phyloP scores from a whole-genome alignment of 2,329 filamentous ascomycete species.

The Aspergillus flavus region DNA sequence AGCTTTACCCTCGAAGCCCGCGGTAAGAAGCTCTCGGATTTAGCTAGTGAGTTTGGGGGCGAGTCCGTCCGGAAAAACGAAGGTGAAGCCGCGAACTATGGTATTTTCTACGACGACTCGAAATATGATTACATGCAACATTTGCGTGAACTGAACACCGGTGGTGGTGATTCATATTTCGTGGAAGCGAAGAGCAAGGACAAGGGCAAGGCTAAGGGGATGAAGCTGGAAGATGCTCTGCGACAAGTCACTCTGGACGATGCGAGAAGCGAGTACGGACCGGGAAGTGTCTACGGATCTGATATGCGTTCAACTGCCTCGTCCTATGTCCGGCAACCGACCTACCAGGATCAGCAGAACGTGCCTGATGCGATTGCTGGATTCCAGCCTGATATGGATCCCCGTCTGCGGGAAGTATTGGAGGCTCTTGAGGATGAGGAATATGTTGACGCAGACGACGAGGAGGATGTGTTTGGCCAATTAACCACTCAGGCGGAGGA shows the following conservation, averaged over 20 bases:
- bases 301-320: slow-evolving; percentile 55
- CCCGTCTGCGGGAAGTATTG: slow-evolving; percentile 82
- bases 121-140: slow-evolving; percentile 99
- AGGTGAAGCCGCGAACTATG: slow-evolving; percentile 91
- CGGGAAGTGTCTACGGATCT: slow-evolving; percentile 40
- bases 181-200: slow-evolving; percentile 70
- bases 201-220: slow-evolving; percentile 62
- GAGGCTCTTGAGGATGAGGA: slow-evolving; percentile 95
- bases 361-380: slow-evolving; percentile 88
- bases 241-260: slow-evolving; percentile 57
- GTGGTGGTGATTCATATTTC: slow-evolving; percentile 73
- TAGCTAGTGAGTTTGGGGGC: slow-evolving; percentile 73
- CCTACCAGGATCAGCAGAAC: slow-evolving; percentile 91
- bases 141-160: slow-evolving; percentile 80
- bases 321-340: slow-evolving; percentile 73
- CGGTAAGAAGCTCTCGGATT: slow-evolving; percentile 69
- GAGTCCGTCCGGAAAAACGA: slow-evolving; percentile 79
- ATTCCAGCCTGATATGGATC: slow-evolving; percentile 98
- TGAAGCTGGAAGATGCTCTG: slow-evolving; percentile 85
- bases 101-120: slow-evolving; percentile 92
- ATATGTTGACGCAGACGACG: slow-evolving; percentile 78
- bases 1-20: slow-evolving; percentile 38
- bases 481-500: slow-evolving; percentile 69
- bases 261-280: slow-evolving; percentile 27
- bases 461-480: slow-evolving; percentile 80